Base-by-base conservation (phyloP, 129 eudicot species). In the Arctium minus region DNA sequence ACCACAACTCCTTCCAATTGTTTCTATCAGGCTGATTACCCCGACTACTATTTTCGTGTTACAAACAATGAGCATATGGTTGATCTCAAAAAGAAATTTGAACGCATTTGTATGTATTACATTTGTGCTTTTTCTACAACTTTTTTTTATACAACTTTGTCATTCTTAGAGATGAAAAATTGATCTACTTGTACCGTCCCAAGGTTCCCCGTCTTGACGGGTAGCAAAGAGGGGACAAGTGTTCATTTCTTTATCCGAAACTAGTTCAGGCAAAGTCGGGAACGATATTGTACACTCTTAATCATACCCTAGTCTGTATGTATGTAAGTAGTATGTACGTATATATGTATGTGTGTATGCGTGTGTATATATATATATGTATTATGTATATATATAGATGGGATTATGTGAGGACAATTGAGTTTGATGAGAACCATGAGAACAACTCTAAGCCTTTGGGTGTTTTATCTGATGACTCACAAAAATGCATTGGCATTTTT, bases 1-100 rank as follows among this genome's bases (percentile, higher is more conserved):
- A 74, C 62, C 13, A 62, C 78, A 39, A 74, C 78, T 39, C 78
- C 78, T 74, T 27, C 78, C 48, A 39, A 18, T 44, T 74, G 78
- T 39, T 74, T 74, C 18, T 39, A 39, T 18, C 78, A 74, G 12
- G 29, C 78, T 40, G 78, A 74, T 22, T 74, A 74, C 60, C 78
- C 78, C 53, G 78, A 74, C 17, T 74, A 38, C 78, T 74, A 38
- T 39, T 74, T 74, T 40, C 78, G 56, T 13, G 50, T 74, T 36
- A 74, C 78, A 62, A 40, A 74, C 8, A 74, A 9, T 12, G 53
- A 74, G 53, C 78, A 74, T 32, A 70, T 70, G 74, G 17, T 31
- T 8, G 74, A 29, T 32, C 42, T 70, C 5, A 70, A 70, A 70
- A 17, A 3, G 6, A 70, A 70, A 12, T 70, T 70, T 10, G 38